These are phyloP conservation scores for Pezicula rhizophila DNA, from an alignment of 2,329 filamentous ascomycete species.

Conservation along the genomic window DNA sequence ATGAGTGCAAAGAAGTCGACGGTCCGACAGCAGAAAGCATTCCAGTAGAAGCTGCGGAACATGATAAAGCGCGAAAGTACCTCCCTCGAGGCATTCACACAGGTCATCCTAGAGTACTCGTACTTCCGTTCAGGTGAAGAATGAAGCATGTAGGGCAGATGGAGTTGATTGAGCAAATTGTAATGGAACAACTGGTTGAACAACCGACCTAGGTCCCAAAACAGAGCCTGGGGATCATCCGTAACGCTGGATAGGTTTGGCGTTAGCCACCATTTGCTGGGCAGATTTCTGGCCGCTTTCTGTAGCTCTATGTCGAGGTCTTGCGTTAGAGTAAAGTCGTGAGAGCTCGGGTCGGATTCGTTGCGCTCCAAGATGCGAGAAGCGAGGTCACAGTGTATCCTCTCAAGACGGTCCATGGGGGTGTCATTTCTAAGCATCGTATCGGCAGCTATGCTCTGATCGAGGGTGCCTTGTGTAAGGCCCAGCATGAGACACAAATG, in stretches of 20 bases:
- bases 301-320: constrained; percentile 30
- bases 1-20: constrained; percentile 34
- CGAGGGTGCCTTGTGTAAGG: constrained; percentile 36
- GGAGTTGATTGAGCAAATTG: constrained; percentile 32
- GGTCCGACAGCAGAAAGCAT: constrained; percentile 27
- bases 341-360: constrained; percentile 13
- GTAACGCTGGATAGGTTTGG: constrained; percentile 19
- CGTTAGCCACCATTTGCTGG: constrained; percentile 31
- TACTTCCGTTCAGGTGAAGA: constrained; percentile 13
- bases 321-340: constrained; percentile 22
- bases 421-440: constrained; percentile 26
- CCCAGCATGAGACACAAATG: constrained; percentile 43
- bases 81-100: constrained; percentile 33
- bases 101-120: constrained; percentile 31
- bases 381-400: constrained; percentile 34
- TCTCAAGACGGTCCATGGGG: constrained; percentile 38
- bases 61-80: constrained; percentile 31
- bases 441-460: constrained; percentile 32
- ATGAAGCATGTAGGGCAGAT: constrained; percentile 34
- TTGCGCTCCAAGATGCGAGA: constrained; percentile 34
- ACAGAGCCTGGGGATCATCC: constrained; percentile 13
- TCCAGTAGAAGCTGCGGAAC: constrained; percentile 27
- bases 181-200: constrained; percentile 33
- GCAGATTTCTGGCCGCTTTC: constrained; percentile 25
- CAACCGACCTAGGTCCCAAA: constrained; percentile 28